Conservation (phyloP, 2,329 filamentous ascomycete genomes). For the Ambrosiella beaveri region DNA sequence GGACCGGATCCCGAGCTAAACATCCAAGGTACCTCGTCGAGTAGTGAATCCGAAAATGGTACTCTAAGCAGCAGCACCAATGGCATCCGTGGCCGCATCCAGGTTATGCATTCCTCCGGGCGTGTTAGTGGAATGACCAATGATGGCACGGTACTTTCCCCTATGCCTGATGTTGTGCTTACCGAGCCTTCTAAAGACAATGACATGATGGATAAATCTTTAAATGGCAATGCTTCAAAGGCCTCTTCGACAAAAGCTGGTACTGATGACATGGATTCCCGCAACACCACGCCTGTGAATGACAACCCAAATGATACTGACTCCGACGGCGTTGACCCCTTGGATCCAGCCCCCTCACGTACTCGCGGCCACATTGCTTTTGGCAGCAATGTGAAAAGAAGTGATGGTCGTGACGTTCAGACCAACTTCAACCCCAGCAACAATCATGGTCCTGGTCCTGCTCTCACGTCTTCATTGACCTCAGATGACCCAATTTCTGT, state of each 20-base stretch:
- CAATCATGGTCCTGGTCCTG: conserved; percentile 4
- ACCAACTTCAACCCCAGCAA: conserved; percentile 10
- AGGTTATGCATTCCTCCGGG: conserved; percentile 42
- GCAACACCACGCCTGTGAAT: conserved; percentile 2
- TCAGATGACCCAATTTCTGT: conserved; percentile 19
- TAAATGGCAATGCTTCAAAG: conserved; percentile 5
- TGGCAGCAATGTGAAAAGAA: conserved; percentile 45
- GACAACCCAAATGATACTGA: conserved; percentile 1
- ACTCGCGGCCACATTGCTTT: conserved; percentile 38
- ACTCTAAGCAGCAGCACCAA: conserved; percentile 11
- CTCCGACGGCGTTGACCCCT: neutral
- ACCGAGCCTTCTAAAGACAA: conserved; percentile 24
- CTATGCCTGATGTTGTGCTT: conserved; percentile 4
- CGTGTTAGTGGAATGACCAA: conserved; percentile 41
- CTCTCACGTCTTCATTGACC: conserved; percentile 17
- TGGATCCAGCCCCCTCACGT: neutral
- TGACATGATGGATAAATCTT: conserved; percentile 16
- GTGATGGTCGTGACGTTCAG: conserved; percentile 29
- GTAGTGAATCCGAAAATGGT: neutral
- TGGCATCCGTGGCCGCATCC: conserved; percentile 51
- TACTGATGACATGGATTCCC: conserved; percentile 4
- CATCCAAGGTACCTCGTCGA: conserved; percentile 13
- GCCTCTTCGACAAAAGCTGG: conserved; percentile 4
- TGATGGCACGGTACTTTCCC: conserved; percentile 28
- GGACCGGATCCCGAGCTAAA: conserved; percentile 19